Conservation (phyloP, 495 filamentous ascomycete genomes). For the Aspergillus wentii region DNA sequence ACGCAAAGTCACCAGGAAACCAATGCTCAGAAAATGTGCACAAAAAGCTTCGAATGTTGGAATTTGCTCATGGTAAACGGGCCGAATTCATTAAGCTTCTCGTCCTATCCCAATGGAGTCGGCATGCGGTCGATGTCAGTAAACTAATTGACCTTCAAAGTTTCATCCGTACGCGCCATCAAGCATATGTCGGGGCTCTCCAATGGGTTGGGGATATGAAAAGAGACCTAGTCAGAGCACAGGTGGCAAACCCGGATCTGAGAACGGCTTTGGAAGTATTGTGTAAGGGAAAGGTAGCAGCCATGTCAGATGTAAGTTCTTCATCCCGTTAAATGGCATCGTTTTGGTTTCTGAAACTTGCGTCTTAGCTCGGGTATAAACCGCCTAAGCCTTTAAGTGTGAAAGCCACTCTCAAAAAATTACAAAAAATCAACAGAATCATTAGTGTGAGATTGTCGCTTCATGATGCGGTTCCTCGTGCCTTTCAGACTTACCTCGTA, state of each 20-base stretch:
- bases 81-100: constrained; percentile 84
- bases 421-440: constrained; percentile 77
- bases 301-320: constrained; percentile 68
- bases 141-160: constrained; percentile 78
- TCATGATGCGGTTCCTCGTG: constrained; percentile 65
- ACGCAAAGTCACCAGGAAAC: constrained; percentile 53
- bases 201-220: constrained; percentile 65
- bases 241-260: constrained; percentile 83
- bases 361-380: constrained; percentile 64
- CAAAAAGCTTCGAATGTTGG: constrained; percentile 74
- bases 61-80: constrained; percentile 61
- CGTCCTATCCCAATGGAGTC: constrained; percentile 83
- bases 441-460: constrained; percentile 75
- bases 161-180: constrained; percentile 59
- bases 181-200: constrained; percentile 50
- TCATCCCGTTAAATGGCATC: background rate
- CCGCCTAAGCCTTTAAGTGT: constrained; percentile 65
- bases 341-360: constrained; percentile 1
- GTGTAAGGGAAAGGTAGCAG: constrained; percentile 64
- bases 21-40: constrained; percentile 61
- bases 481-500: constrained; percentile 70
- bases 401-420: constrained; percentile 57
- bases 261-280: constrained; percentile 83
- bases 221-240: constrained; percentile 53
- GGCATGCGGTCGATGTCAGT: constrained; percentile 68